Conservation (phyloP, 1,284 basidiomycete species). For the Cutaneotrichosporon cavernicola region DNA sequence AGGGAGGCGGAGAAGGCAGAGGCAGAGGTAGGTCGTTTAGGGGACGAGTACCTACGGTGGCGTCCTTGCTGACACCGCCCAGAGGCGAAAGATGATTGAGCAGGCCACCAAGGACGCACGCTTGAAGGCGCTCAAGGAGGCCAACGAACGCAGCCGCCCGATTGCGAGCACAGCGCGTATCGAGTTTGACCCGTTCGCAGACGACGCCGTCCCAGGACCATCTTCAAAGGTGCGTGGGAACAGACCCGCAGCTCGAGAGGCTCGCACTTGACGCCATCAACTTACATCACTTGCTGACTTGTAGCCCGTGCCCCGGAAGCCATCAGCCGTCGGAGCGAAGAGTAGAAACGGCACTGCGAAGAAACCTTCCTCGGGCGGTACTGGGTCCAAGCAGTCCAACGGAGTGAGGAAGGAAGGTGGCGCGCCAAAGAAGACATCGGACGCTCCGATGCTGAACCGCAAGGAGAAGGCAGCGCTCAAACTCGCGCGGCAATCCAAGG, state of each 20-base stretch:
- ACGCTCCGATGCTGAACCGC: conserved; percentile 32
- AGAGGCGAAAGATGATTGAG: conserved; percentile 41
- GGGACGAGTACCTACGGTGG: neutral
- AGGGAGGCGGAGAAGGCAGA: conserved; percentile 41
- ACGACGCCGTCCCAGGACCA: conserved; percentile 31
- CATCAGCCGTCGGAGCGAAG: neutral
- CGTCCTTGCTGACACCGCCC: neutral
- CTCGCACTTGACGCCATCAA: neutral
- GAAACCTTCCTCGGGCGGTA: neutral
- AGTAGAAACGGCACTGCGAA: conserved; percentile 5
- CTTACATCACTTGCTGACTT: neutral
- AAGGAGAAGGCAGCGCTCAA: conserved; percentile 36
- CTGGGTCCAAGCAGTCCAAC: neutral
- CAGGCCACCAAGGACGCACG: conserved; percentile 41
- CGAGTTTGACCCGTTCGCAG: conserved; percentile 48
- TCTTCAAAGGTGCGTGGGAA: conserved; percentile 22
- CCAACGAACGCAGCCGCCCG: conserved; percentile 34
- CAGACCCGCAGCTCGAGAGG: neutral
- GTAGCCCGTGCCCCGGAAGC: conserved; percentile 10
- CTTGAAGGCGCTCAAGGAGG: conserved; percentile 38
- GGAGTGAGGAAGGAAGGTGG: conserved; percentile 8
- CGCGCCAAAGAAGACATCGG: conserved; percentile 16
- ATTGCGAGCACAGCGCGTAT: conserved; percentile 9
- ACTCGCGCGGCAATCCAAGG: conserved; percentile 15
- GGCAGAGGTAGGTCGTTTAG: conserved; percentile 39